Conservation (phyloP, 306 rosid genomes). For the Vicia villosa region DNA sequence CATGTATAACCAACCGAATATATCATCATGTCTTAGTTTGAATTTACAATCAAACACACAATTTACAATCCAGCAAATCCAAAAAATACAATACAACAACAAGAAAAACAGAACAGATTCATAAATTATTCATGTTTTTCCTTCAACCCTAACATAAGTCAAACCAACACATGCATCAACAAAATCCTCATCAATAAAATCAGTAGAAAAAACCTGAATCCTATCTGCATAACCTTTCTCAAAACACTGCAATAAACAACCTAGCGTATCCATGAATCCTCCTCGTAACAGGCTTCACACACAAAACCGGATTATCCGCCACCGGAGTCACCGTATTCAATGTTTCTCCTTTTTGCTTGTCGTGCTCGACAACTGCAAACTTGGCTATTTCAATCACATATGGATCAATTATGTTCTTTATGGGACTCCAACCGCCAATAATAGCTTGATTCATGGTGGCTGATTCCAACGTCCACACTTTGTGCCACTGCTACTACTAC, state of each 20-base stretch:
- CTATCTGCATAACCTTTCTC: conserved; percentile 51
- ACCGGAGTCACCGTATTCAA: conserved; percentile 86
- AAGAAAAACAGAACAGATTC: neutral
- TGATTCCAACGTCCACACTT: conserved; percentile 99
- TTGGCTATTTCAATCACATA: neutral
- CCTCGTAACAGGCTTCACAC: conserved; percentile 75
- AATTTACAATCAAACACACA: conserved; percentile 2
- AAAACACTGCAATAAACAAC: conserved; percentile 66
- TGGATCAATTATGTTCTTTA: neutral
- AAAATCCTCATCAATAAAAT: conserved; percentile 78
- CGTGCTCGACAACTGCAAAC: conserved; percentile 22
- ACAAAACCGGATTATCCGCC: conserved; percentile 72
- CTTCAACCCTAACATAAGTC: conserved; percentile 72
- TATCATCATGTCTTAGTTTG: neutral
- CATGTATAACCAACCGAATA: too few relatives aligned
- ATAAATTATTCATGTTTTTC: conserved; percentile 52
- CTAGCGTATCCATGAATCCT: conserved; percentile 75
- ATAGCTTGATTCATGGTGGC: neutral
- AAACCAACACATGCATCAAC: conserved; percentile 83
- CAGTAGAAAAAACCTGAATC: conserved; percentile 75
- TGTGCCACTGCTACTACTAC: conserved; percentile 48
- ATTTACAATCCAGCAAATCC: neutral
- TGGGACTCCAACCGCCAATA: neutral
- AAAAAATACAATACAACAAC: neutral
- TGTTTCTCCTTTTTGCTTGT: conserved; percentile 17